phyloP scores from a whole-genome alignment of 2,329 filamentous ascomycete species.

The Thelonectria olida region DNA sequence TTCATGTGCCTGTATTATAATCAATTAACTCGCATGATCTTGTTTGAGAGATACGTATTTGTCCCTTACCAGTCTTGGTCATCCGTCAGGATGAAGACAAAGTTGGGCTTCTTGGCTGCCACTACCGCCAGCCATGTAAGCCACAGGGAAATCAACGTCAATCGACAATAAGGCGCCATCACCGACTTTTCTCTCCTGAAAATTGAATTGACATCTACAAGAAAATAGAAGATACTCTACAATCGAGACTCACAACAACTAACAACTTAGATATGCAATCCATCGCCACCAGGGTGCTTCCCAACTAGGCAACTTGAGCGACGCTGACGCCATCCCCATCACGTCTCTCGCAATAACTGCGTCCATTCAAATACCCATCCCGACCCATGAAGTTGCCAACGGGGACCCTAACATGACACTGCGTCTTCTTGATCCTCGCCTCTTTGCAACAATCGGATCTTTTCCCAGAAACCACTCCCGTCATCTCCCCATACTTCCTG shows the following conservation, averaged over 20 bases:
- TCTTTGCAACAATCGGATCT: not conserved
- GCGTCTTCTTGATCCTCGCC: not conserved
- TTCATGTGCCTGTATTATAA: slow-evolving; percentile 66
- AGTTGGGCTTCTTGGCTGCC: slow-evolving; percentile 53
- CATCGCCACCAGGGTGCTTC: not conserved
- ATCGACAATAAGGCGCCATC: not conserved
- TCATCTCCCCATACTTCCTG: too few relatives aligned
- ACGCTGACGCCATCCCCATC: slow-evolving; percentile 28
- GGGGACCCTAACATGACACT: slow-evolving; percentile 11
- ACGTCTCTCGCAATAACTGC: slow-evolving; percentile 24
- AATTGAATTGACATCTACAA: not conserved
- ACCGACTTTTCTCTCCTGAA: not conserved
- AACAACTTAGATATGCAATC: not conserved
- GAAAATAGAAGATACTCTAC: not conserved
- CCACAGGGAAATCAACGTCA: not conserved
- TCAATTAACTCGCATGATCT: not conserved
- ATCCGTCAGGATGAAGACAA: slow-evolving; percentile 72
- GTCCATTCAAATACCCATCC: slow-evolving; percentile 17
- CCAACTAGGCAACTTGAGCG: slow-evolving; percentile 9
- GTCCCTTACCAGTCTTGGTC: slow-evolving; percentile 61
- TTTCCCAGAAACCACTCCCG: too few relatives aligned
- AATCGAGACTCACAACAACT: not conserved
- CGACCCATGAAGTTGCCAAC: slow-evolving; percentile 2
- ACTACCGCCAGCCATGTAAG: not conserved
- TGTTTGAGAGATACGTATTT: too few relatives aligned